Evolutionary conservation across 805 yeast species (phyloP), one percentile per base, ranked within the genome.

Genomic region (Lipomyces kockii): DNA sequence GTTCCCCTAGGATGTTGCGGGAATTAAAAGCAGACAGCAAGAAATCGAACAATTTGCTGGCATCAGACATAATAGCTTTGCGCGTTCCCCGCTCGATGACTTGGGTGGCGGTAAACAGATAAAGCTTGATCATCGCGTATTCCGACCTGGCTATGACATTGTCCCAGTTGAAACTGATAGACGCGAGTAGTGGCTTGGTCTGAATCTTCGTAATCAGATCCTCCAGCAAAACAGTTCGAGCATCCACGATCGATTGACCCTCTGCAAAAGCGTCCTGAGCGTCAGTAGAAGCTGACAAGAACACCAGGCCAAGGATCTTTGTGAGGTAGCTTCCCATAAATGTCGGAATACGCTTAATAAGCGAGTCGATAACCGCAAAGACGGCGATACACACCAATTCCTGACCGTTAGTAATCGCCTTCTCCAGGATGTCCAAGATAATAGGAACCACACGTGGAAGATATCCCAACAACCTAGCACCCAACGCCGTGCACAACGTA

Each of bases 391-490:
- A 95, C 46, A 92, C 76, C 66, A 86, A 77, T 7, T 70, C 73
- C 25, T 73, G 73, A 7, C 76, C 80, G 39, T 76, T 80, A 17
- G 76, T 78, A 11, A 73, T 65, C 14, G 83, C 79, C 8, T 77
- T 71, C 35, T 83, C 81, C 79, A 90, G 89, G 51, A 91, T 83
- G 34, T 81, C 80, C 63, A 92, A 82, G 11, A 90, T 81, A 14
- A 92, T 91, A 17, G 92, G 91, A 69, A 95, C 85, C 75, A 93
- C 88, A 77, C 88, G 89, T 39, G 98, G 91, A 82, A 92, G 90
- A 75, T 83, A 85, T 6, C 97, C 93, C 75, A 95, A 89, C 70
- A 89, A 83, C 75, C 92, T 90, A 22, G 96, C 93, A 62, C 99
- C 99, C 58, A 93, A 78, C 29, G 87, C 84, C 62, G 87, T 86